Evolutionary conservation across 208 protist species (phyloP).

Genomic region (Zelonia costaricensis): DNA sequence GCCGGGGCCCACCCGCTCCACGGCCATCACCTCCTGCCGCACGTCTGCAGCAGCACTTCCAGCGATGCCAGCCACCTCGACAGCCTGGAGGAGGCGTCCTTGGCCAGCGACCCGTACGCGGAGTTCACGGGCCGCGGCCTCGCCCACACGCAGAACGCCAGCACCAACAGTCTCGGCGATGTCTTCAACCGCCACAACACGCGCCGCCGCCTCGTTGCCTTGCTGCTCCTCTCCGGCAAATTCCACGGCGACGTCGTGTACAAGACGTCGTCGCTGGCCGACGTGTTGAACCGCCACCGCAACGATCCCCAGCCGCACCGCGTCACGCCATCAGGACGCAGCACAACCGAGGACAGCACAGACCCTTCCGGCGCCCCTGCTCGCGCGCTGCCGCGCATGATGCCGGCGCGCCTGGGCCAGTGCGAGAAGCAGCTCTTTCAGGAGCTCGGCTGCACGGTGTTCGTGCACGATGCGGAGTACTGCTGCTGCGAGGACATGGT

Average conservation of each 20-base stretch:
- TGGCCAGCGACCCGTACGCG: neutral
- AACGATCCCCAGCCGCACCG: neutral
- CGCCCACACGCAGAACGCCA: conserved; percentile 10
- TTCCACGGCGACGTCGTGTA: conserved; percentile 49
- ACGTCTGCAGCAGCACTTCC: conserved; percentile 31
- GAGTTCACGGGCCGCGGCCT: conserved; percentile 5
- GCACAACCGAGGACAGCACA: too few relatives aligned
- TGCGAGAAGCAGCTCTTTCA: conserved; percentile 45
- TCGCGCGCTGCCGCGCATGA: conserved; percentile 11
- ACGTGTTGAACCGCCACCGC: conserved; percentile 24
- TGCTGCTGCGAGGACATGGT: conserved; percentile 22
- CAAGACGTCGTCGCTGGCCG: conserved; percentile 35
- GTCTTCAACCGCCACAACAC: conserved; percentile 30
- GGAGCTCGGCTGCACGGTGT: conserved; percentile 31
- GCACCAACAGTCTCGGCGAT: conserved; percentile 20
- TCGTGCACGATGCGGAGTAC: conserved; percentile 36
- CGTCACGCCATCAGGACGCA: neutral
- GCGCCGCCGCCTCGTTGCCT: conserved; percentile 35
- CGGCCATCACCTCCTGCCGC: too few relatives aligned
- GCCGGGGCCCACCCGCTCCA: neutral
- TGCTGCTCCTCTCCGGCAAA: conserved; percentile 40
- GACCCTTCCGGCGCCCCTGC: neutral
- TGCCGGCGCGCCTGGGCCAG: conserved; percentile 25
- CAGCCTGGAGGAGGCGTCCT: neutral
- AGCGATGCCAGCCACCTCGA: conserved; percentile 20